Percentiles rank a stretch among this genome's conserved stretches.
phyloP scores from a whole-genome alignment of 805 yeast genomes.

The Jamesozyma rosinii region DNA sequence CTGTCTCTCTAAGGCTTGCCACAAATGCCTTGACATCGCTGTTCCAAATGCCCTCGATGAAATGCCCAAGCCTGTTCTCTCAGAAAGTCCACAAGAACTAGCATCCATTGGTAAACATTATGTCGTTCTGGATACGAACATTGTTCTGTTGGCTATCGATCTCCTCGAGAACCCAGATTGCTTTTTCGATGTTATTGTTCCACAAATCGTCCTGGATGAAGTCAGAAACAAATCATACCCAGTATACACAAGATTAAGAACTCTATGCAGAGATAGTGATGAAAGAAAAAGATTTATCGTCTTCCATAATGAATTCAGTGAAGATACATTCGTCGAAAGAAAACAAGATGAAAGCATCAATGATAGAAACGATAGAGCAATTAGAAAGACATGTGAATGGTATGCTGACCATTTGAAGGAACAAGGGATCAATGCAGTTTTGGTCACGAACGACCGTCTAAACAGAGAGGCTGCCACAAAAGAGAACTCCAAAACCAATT shows the following conservation, averaged over 20 bases:
- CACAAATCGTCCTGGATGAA: constrained; percentile 91
- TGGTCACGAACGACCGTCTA: constrained; percentile 70
- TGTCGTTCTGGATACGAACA: constrained; percentile 77
- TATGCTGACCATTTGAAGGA: constrained; percentile 53
- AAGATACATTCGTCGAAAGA: constrained; percentile 59
- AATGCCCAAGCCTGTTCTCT: constrained; percentile 55
- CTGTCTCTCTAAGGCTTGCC: constrained; percentile 69
- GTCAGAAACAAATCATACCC: constrained; percentile 83
- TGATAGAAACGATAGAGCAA: constrained; percentile 87
- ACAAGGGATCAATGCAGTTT: constrained; percentile 38
- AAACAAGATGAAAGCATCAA: constrained; percentile 60
- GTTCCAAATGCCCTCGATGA: constrained; percentile 58
- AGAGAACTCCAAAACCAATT: constrained; percentile 32
- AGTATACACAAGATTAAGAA: constrained; percentile 73
- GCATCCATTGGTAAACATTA: constrained; percentile 62
- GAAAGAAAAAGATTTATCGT: constrained; percentile 73
- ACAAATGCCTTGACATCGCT: constrained; percentile 44
- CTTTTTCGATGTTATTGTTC: constrained; percentile 84
- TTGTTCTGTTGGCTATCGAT: constrained; percentile 82
- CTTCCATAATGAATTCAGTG: constrained; percentile 85
- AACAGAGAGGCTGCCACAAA: constrained; percentile 48
- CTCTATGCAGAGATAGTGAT: constrained; percentile 49
- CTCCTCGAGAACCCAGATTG: constrained; percentile 67
- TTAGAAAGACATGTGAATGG: constrained; percentile 66
- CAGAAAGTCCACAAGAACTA: constrained; percentile 47